Evolutionary conservation across 805 yeast genomes (phyloP).

Genomic region (Sugiyamaella mastotermitis): DNA sequence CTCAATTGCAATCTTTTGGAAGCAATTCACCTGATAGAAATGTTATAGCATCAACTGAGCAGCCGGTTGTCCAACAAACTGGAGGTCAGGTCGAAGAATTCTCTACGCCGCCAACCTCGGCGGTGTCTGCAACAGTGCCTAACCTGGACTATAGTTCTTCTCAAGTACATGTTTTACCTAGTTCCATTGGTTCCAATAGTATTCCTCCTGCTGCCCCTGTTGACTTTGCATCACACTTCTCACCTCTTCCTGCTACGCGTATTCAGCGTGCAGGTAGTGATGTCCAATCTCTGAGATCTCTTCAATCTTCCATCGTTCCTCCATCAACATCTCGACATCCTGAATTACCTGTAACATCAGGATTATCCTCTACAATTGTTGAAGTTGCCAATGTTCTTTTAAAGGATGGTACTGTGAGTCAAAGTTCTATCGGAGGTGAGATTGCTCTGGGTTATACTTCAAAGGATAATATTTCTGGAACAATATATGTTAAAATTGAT

Average conservation of each 20-base stretch:
- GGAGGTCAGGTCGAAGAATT: no score
- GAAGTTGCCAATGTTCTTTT: constrained; percentile 74
- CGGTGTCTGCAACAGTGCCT: no score
- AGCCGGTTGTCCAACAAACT: not conserved
- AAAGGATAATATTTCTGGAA: constrained; percentile 11
- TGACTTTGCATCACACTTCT: not conserved
- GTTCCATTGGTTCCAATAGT: no score
- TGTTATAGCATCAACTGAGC: not conserved
- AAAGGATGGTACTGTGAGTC: constrained; percentile 55
- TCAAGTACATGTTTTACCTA: no score
- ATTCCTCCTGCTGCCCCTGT: not conserved
- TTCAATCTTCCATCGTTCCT: no score
- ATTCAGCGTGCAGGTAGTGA: constrained; percentile 9
- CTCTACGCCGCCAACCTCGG: no score
- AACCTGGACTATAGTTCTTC: no score
- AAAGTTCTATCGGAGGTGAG: constrained; percentile 74
- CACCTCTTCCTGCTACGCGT: not conserved
- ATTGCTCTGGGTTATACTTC: constrained; percentile 68
- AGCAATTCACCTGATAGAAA: not conserved
- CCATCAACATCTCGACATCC: constrained; percentile 23
- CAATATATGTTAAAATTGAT: constrained; percentile 9
- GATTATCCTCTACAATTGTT: constrained; percentile 72
- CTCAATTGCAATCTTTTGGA: not conserved
- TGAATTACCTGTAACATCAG: constrained; percentile 22
- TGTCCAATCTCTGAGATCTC: constrained; percentile 22